These are phyloP conservation scores for Dorcoceras hygrometricum DNA, from an alignment of 257 asterid genomes.

Conservation along the genomic window DNA sequence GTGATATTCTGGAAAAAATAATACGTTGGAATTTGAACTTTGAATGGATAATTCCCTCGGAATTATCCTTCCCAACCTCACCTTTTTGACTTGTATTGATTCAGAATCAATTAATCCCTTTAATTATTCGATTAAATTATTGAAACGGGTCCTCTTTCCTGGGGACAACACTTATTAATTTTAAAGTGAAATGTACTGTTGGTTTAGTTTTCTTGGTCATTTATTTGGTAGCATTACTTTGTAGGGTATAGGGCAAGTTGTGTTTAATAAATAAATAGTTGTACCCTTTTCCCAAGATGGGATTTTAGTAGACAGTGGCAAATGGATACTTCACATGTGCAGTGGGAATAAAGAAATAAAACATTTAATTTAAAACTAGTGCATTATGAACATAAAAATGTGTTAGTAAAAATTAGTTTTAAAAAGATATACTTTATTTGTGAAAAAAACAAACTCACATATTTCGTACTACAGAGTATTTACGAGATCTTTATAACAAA, in stretches of 20 bases:
- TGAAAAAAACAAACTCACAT: too few species aligned
- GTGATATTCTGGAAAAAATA: constrained; percentile 33
- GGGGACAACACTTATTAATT: background rate
- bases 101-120: constrained; percentile 8
- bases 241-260: background rate
- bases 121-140: background rate
- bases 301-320: background rate
- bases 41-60: constrained; percentile 33
- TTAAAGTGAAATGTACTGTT: background rate
- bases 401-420: too few species aligned
- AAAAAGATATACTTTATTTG: too few species aligned
- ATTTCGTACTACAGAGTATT: too few species aligned
- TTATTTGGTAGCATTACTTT: too few species aligned
- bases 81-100: constrained; percentile 33
- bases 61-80: constrained; percentile 28
- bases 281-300: background rate
- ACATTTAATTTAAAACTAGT: too few species aligned
- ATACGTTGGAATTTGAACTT: constrained; percentile 37
- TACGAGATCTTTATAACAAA: too few species aligned
- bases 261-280: background rate
- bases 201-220: background rate
- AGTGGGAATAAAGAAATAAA: background rate
- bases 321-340: background rate
- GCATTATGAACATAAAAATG: too few species aligned
- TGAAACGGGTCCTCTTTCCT: background rate